Percentiles rank a stretch among this genome's conserved stretches.
Conservation (phyloP, 352 stramenopile genomes). For the Globisporangium splendens region DNA sequence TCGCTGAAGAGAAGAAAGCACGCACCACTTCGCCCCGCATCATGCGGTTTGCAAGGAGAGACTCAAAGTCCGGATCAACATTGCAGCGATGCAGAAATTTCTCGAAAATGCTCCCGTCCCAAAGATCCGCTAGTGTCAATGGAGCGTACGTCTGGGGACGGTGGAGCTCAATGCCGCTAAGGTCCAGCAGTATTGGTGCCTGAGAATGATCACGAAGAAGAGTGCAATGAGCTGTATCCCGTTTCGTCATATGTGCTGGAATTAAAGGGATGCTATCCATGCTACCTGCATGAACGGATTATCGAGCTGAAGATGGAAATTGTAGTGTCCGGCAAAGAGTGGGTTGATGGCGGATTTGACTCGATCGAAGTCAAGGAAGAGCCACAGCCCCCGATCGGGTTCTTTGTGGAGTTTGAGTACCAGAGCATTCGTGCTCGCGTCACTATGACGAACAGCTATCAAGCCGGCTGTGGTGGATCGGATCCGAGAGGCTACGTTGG, state of each 20-base stretch:
- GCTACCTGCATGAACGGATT: constrained; percentile 9
- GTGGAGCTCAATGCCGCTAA: constrained; percentile 8
- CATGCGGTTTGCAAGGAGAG: too few relatives aligned
- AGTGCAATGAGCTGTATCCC: not conserved
- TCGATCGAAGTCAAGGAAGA: constrained; percentile 9
- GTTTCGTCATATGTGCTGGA: too few relatives aligned
- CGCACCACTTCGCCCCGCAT: too few relatives aligned
- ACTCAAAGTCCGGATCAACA: too few relatives aligned
- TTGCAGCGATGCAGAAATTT: too few relatives aligned
- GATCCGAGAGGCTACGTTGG: not conserved
- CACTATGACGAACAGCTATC: not conserved
- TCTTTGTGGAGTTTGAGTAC: constrained; percentile 3
- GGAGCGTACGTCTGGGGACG: too few relatives aligned
- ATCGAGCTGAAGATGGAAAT: constrained; percentile 10
- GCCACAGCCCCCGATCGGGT: not conserved
- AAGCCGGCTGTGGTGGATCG: not conserved
- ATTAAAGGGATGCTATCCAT: not conserved
- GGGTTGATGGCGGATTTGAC: not conserved
- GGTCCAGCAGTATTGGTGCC: constrained; percentile 1
- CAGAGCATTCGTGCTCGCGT: not conserved
- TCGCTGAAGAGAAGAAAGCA: too few relatives aligned
- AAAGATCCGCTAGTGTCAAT: too few relatives aligned
- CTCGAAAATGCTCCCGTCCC: too few relatives aligned
- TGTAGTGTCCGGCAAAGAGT: not conserved
- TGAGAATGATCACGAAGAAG: not conserved